Conservation (phyloP, 768 basidiomycete species). For the Nevesoporus exiguus region DNA sequence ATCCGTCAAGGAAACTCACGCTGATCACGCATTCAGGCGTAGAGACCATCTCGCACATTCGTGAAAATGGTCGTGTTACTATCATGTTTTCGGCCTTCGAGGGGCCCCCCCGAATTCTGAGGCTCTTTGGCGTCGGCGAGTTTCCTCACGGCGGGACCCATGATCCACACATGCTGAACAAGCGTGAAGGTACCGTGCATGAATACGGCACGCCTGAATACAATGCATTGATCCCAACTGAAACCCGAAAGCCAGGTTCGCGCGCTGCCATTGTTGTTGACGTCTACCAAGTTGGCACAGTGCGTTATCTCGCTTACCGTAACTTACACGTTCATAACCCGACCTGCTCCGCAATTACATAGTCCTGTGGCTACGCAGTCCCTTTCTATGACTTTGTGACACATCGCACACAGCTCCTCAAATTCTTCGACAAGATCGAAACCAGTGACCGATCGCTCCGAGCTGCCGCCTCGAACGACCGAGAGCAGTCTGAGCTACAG, state of each 20-base stretch:
- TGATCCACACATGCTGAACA: neutral
- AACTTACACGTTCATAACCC: neutral
- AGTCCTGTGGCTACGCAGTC: constrained; percentile 69
- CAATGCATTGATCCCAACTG: constrained; percentile 45
- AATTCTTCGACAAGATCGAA: constrained; percentile 43
- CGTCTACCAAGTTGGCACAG: constrained; percentile 51
- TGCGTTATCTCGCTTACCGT: constrained; percentile 23
- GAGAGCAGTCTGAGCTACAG: neutral
- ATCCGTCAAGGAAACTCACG: neutral
- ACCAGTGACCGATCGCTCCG: constrained; percentile 32
- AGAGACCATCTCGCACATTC: constrained; percentile 59
- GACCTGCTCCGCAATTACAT: neutral
- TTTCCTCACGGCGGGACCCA: no score
- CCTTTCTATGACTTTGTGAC: constrained; percentile 57
- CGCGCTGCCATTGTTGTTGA: constrained; percentile 58
- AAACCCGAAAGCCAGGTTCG: constrained; percentile 51
- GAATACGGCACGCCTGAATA: constrained; percentile 65
- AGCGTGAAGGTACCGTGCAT: constrained; percentile 46
- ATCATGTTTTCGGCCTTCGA: constrained; percentile 60
- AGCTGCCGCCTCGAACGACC: neutral
- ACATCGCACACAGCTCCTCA: constrained; percentile 51
- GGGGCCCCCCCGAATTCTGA: constrained; percentile 53
- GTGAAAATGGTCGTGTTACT: constrained; percentile 61
- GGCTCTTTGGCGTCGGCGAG: constrained; percentile 56
- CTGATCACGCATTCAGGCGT: constrained; percentile 34